Percentiles rank a stretch among this genome's conserved stretches.
Conservation (phyloP, 2,329 filamentous ascomycete genomes). For the Bimuria novae-zelandiae region DNA sequence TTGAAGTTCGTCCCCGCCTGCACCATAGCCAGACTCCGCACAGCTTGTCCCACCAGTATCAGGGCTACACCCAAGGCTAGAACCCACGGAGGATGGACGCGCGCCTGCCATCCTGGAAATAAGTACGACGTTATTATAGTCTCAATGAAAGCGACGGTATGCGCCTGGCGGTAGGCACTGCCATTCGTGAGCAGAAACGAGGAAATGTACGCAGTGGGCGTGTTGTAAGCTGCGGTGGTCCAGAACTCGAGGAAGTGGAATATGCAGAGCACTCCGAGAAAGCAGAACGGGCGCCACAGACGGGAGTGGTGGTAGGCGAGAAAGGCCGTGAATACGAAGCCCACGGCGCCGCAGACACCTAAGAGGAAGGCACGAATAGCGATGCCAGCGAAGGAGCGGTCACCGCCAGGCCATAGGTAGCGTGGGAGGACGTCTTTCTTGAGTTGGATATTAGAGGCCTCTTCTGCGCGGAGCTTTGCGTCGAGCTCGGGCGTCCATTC, state of each 20-base stretch:
- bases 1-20: slow-evolving; percentile 92
- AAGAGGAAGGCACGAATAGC: slow-evolving; percentile 52
- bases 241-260: slow-evolving; percentile 99
- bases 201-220: slow-evolving; percentile 68
- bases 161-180: slow-evolving; percentile 80
- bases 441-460: slow-evolving; percentile 24
- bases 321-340: slow-evolving; percentile 36
- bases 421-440: slow-evolving; percentile 24
- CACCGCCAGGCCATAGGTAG: slow-evolving; percentile 48
- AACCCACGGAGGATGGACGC: slow-evolving; percentile 48
- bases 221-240: slow-evolving; percentile 85
- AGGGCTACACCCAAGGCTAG: slow-evolving; percentile 64
- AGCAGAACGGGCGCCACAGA: slow-evolving; percentile 66
- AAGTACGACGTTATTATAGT: slow-evolving; percentile 64
- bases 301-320: slow-evolving; percentile 41
- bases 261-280: slow-evolving; percentile 68
- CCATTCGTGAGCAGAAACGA: slow-evolving; percentile 90
- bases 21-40: slow-evolving; percentile 83
- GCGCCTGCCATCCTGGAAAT: slow-evolving; percentile 55
- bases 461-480: slow-evolving; percentile 29
- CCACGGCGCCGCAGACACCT: slow-evolving; percentile 44
- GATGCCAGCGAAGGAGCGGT: slow-evolving; percentile 54
- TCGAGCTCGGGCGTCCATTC: slow-evolving; percentile 35
- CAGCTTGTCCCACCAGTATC: slow-evolving; percentile 71
- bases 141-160: slow-evolving; percentile 74